These are phyloP conservation scores for Tetrastigma voinierianum DNA, from an alignment of 164 flowering plant genomes.

Conservation along the genomic window DNA sequence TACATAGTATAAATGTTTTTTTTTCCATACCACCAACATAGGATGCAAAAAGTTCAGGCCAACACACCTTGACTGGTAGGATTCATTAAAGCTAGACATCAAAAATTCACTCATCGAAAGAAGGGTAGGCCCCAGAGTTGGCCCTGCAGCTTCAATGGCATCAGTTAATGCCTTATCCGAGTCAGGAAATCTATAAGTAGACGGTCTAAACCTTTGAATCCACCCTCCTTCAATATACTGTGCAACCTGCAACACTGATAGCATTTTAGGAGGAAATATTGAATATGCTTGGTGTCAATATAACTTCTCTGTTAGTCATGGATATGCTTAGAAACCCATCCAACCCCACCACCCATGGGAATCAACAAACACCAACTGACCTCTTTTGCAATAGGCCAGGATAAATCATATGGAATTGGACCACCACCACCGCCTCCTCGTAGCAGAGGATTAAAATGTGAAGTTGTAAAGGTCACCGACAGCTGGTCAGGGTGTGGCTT, in stretches of 20 bases:
- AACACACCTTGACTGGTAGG: conserved; percentile 91
- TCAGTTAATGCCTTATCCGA: conserved; percentile 64
- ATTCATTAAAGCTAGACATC: conserved; percentile 90
- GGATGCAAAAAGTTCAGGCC: neutral
- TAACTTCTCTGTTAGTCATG: neutral
- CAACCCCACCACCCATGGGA: neutral
- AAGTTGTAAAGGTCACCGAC: conserved; percentile 79
- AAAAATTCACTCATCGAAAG: conserved; percentile 90
- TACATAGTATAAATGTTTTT: too few relatives aligned
- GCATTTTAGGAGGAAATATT: neutral
- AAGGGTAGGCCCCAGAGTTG: conserved; percentile 72
- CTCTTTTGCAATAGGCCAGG: conserved; percentile 64
- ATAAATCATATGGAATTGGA: conserved; percentile 90
- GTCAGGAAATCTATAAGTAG: conserved; percentile 72
- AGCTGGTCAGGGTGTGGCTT: conserved; percentile 97
- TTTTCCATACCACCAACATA: too few relatives aligned
- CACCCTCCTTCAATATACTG: conserved; percentile 79
- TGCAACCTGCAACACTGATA: conserved; percentile 57
- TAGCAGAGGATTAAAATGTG: conserved; percentile 85
- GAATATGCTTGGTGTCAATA: neutral
- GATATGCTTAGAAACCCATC: too few relatives aligned
- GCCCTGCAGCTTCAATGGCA: conserved; percentile 90
- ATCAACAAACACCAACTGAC: conserved; percentile 27
- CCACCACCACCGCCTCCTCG: conserved; percentile 95
- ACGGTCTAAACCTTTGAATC: conserved; percentile 67